Conservation (phyloP, 2,329 filamentous ascomycete species). For the Fusarium ramigenum region DNA sequence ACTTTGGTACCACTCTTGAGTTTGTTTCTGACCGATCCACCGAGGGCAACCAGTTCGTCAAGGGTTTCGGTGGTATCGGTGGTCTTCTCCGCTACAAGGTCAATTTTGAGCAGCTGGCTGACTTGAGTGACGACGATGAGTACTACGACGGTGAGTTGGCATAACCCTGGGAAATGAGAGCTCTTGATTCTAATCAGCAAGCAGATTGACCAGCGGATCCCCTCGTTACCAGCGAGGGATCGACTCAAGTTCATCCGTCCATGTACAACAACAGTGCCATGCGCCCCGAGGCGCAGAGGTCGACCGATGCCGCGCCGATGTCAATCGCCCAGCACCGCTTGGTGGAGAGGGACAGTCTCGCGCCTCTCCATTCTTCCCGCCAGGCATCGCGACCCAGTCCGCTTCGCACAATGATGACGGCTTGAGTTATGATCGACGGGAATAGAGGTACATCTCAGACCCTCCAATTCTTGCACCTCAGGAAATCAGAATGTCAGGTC, state of each 20-base stretch:
- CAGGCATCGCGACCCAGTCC: conserved; percentile 71
- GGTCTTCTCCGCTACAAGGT: conserved; percentile 98
- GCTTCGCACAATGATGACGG: conserved; percentile 74
- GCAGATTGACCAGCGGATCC: conserved; percentile 88
- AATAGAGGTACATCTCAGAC: conserved; percentile 43
- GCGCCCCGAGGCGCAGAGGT: conserved; percentile 53
- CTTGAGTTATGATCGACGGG: conserved; percentile 56
- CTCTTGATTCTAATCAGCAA: conserved; percentile 11
- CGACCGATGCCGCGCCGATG: conserved; percentile 57
- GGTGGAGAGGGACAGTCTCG: conserved; percentile 57
- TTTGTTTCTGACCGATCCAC: conserved; percentile 98
- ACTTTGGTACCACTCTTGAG: conserved; percentile 94
- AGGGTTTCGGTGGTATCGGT: conserved; percentile 98
- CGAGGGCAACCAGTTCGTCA: conserved; percentile 99
- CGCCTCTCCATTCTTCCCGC: conserved; percentile 54
- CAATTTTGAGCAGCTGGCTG: conserved; percentile 98
- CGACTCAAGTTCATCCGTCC: conserved; percentile 69
- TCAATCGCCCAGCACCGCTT: conserved; percentile 58
- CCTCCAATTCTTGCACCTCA: conserved; percentile 18
- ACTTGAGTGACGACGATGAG: conserved; percentile 92
- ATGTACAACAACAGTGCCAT: conserved; percentile 55
- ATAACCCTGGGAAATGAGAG: neutral
- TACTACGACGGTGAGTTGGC: conserved; percentile 75
- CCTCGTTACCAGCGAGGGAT: conserved; percentile 89
- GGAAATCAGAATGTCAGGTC: conserved; percentile 30